Percentiles rank a stretch among this genome's conserved stretches.
These are phyloP conservation scores for Tricholoma sp. DNA, from an alignment of 768 basidiomycete species.

Conservation along the genomic window DNA sequence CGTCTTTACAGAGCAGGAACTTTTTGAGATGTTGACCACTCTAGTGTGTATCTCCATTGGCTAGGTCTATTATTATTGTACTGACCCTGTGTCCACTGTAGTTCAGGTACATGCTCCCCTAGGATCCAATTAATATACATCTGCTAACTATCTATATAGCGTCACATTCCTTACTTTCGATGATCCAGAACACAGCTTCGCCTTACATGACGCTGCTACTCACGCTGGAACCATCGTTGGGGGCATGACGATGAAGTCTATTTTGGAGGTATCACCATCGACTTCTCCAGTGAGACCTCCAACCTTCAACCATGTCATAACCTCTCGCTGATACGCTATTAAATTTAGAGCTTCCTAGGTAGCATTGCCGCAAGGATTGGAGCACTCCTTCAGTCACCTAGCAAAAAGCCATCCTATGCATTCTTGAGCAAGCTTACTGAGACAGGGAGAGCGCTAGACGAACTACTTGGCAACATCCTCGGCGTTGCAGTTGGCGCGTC, in stretches of 20 bases:
- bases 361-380: neutral
- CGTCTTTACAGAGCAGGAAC: constrained; percentile 39
- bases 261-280: constrained; percentile 20
- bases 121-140: no score
- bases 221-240: constrained; percentile 26
- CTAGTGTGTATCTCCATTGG: constrained; percentile 20
- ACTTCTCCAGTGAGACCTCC: neutral
- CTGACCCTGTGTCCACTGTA: neutral
- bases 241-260: constrained; percentile 25
- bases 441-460: constrained; percentile 32
- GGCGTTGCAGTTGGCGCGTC: constrained; percentile 43
- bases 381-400: constrained; percentile 6
- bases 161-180: constrained; percentile 23
- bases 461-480: constrained; percentile 38
- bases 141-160: constrained; percentile 5
- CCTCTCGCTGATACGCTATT: neutral
- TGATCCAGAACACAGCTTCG: constrained; percentile 29
- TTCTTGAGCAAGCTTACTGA: constrained; percentile 35
- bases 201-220: constrained; percentile 21
- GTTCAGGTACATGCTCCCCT: constrained; percentile 6
- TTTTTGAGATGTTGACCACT: constrained; percentile 37
- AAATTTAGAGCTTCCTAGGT: constrained; percentile 7
- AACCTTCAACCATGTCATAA: no score
- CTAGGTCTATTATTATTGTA: neutral
- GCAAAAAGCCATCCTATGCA: constrained; percentile 28